Evolutionary conservation across 2,329 filamentous ascomycete genomes (phyloP).

Genomic region (Conoideocrella luteorostrata): DNA sequence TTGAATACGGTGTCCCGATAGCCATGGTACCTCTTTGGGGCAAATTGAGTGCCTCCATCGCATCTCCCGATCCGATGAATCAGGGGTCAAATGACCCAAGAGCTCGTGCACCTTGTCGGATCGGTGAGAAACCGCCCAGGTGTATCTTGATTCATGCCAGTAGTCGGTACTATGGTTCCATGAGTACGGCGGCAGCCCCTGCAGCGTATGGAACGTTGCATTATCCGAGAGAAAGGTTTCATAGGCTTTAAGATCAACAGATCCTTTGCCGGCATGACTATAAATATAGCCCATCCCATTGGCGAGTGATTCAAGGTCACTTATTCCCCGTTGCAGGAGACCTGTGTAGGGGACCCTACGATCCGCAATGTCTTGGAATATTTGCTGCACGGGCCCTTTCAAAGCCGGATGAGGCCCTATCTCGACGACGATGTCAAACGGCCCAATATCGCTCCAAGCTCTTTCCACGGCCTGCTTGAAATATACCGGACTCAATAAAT

Average conservation of each 20-base stretch:
- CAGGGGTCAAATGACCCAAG: background rate
- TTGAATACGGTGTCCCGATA: constrained; percentile 19
- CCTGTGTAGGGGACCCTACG: background rate
- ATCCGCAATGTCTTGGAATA: background rate
- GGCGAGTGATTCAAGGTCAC: too few species aligned
- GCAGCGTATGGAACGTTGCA: too few species aligned
- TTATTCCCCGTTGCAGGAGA: background rate
- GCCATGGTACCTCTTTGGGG: constrained; percentile 23
- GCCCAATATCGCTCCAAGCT: constrained; percentile 1
- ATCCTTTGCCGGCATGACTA: too few species aligned
- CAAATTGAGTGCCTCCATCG: constrained; percentile 18
- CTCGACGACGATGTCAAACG: constrained; percentile 19
- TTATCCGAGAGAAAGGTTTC: too few species aligned
- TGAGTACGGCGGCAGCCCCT: background rate
- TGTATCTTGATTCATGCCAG: background rate
- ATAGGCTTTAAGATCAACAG: background rate
- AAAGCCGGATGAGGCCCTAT: constrained; percentile 34
- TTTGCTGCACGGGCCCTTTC: constrained; percentile 31
- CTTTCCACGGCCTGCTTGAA: constrained; percentile 15
- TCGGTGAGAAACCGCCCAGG: background rate
- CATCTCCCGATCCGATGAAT: background rate
- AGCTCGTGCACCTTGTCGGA: background rate
- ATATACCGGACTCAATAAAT: constrained; percentile 14
- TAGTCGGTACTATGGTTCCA: background rate
- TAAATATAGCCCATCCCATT: too few species aligned